Percentiles rank a stretch among this genome's conserved stretches.
phyloP scores from a whole-genome alignment of 2,329 filamentous ascomycete genomes.

The Alternaria solani region DNA sequence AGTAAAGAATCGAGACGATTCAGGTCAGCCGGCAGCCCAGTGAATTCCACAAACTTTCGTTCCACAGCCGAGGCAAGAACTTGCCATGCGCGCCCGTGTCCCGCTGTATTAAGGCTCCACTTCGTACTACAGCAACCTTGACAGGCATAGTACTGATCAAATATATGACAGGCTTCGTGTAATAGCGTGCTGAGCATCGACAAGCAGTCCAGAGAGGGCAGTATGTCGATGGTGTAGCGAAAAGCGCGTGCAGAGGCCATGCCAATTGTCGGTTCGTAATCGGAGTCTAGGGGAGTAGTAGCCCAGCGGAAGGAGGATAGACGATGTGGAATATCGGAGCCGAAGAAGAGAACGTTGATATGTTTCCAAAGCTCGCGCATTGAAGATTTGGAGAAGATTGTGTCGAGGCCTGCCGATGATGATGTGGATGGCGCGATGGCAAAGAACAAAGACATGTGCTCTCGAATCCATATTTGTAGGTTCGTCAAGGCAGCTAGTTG shows the following conservation, averaged over 20 bases:
- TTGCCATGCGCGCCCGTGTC: not conserved
- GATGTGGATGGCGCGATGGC: not conserved
- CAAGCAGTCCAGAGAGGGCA: not conserved
- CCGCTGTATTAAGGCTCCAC: not conserved
- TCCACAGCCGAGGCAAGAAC: not conserved
- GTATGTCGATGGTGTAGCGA: not conserved
- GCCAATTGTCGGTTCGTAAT: not conserved
- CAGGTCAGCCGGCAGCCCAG: not conserved
- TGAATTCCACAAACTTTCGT: not conserved
- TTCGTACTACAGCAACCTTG: not conserved
- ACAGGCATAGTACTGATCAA: not conserved
- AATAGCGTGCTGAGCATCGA: not conserved
- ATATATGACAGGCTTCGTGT: not conserved
- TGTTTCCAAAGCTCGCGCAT: constrained; percentile 1
- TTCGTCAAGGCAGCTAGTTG: not conserved
- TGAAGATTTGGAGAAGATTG: not conserved
- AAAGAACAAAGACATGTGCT: not conserved
- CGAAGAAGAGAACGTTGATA: constrained; percentile 4
- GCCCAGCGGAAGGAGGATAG: not conserved
- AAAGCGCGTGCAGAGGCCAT: not conserved
- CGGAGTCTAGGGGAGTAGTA: not conserved
- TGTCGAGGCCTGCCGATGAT: not conserved
- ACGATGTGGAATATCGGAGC: not conserved
- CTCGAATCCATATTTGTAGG: not conserved
- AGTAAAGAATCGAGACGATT: not conserved